These are phyloP conservation scores for Alternaria atra DNA, from an alignment of 2,329 filamentous ascomycete genomes.

Conservation along the genomic window DNA sequence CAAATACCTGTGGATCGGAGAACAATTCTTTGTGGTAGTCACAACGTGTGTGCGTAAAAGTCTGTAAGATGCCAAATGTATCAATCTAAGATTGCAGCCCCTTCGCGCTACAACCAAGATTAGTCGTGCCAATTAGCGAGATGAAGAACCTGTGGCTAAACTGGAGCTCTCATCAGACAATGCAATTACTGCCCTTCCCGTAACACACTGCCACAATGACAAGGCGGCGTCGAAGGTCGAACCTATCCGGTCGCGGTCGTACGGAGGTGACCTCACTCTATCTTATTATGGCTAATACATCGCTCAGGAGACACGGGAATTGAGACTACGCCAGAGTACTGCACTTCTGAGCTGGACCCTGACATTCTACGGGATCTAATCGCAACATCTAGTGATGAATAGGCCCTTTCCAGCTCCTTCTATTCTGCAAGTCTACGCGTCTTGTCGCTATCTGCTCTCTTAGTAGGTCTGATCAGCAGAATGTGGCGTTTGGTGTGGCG, in stretches of 20 bases:
- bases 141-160: constrained; percentile 20
- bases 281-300: constrained; percentile 27
- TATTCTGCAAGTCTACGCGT: constrained; percentile 36
- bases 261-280: constrained; percentile 24
- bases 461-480: constrained; percentile 10
- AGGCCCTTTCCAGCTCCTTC: constrained; percentile 10
- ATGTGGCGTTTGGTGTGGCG: constrained; percentile 17
- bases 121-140: constrained; percentile 21
- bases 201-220: constrained; percentile 18
- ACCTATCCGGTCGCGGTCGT: constrained; percentile 18
- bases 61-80: constrained; percentile 6
- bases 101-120: constrained; percentile 19
- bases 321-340: constrained; percentile 8
- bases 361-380: constrained; percentile 14
- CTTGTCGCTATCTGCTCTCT: constrained; percentile 15
- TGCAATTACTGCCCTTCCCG: constrained; percentile 5
- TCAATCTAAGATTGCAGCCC: constrained; percentile 8
- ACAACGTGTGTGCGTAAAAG: neutral
- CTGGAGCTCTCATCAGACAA: constrained; percentile 17
- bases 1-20: neutral
- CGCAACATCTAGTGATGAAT: constrained; percentile 17
- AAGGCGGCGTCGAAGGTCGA: constrained; percentile 18
- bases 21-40: neutral
- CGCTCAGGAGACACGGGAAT: constrained; percentile 18
- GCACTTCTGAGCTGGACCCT: constrained; percentile 4